Percentiles rank a stretch among this genome's conserved stretches.
These are phyloP conservation scores for Colletotrichum cordylinicola DNA, from an alignment of 2,329 filamentous ascomycete genomes.

Conservation along the genomic window DNA sequence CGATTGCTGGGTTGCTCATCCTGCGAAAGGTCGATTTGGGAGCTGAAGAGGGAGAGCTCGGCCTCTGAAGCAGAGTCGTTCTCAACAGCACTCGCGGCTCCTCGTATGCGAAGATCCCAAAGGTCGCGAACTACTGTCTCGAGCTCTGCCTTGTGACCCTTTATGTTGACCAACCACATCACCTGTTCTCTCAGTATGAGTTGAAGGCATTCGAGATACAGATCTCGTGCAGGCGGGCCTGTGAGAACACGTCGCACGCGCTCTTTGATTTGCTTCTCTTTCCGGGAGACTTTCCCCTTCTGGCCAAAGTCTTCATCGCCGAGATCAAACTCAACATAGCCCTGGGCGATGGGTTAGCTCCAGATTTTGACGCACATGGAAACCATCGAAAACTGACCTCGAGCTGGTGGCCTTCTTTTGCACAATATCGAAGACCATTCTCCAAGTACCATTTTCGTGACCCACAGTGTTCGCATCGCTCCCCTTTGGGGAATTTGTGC, in stretches of 20 bases:
- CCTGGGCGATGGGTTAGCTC: constrained; percentile 34
- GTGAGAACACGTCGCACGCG: constrained; percentile 60
- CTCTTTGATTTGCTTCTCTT: constrained; percentile 62
- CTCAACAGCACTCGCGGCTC: constrained; percentile 38
- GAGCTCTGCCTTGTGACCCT: constrained; percentile 73
- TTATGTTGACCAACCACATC: constrained; percentile 71
- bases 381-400: constrained; percentile 55
- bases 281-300: constrained; percentile 59
- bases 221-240: constrained; percentile 73
- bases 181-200: constrained; percentile 84
- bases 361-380: not conserved
- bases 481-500: constrained; percentile 56
- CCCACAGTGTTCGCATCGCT: constrained; percentile 70
- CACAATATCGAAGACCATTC: constrained; percentile 78
- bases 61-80: constrained; percentile 29
- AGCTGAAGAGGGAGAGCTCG: constrained; percentile 43
- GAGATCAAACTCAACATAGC: constrained; percentile 60
- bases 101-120: constrained; percentile 75
- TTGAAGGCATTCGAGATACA: constrained; percentile 87
- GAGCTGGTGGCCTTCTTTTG: constrained; percentile 77
- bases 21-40: constrained; percentile 34
- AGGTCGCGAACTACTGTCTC: constrained; percentile 83
- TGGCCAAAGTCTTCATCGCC: constrained; percentile 74
- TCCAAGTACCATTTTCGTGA: constrained; percentile 75
- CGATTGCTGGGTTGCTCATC: constrained; percentile 33